Evolutionary conservation across 768 basidiomycete species (phyloP).

Genomic region (Coprinopsis strossmayeri): DNA sequence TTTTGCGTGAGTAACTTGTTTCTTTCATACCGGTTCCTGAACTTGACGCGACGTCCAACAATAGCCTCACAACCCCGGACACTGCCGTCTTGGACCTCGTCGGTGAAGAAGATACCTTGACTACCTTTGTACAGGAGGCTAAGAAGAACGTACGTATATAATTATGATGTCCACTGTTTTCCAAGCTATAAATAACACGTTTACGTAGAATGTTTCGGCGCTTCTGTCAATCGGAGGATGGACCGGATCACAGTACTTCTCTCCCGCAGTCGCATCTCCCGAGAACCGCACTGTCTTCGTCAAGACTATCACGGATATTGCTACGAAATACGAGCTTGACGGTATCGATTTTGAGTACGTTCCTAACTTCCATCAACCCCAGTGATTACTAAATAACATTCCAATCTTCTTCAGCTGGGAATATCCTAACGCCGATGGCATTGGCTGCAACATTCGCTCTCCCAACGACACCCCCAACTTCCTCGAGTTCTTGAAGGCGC

Average conservation of each 20-base stretch:
- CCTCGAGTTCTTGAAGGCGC: slow-evolving; percentile 63
- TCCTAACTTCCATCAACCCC: neutral
- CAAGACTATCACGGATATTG: slow-evolving; percentile 40
- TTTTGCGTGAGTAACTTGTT: slow-evolving; percentile 33
- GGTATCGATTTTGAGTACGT: slow-evolving; percentile 48
- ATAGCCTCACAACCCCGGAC: slow-evolving; percentile 25
- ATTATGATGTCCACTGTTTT: too few species aligned
- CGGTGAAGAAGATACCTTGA: slow-evolving; percentile 38
- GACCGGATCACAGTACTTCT: slow-evolving; percentile 55
- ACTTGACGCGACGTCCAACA: neutral
- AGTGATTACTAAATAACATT: neutral
- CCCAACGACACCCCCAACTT: slow-evolving; percentile 66
- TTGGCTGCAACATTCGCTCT: slow-evolving; percentile 57
- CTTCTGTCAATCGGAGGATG: slow-evolving; percentile 65
- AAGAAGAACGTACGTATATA: slow-evolving; percentile 31
- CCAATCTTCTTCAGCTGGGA: slow-evolving; percentile 52
- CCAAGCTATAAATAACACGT: too few species aligned
- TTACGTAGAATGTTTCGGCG: slow-evolving; percentile 55
- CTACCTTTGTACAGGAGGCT: slow-evolving; percentile 44
- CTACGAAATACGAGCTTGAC: slow-evolving; percentile 41
- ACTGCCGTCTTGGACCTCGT: slow-evolving; percentile 23
- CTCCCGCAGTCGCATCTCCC: slow-evolving; percentile 46
- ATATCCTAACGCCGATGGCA: slow-evolving; percentile 62
- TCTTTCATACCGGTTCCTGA: neutral
- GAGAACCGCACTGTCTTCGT: slow-evolving; percentile 54